These are phyloP conservation scores for Leccinellum albellum DNA, from an alignment of 768 basidiomycete species.

Conservation along the genomic window DNA sequence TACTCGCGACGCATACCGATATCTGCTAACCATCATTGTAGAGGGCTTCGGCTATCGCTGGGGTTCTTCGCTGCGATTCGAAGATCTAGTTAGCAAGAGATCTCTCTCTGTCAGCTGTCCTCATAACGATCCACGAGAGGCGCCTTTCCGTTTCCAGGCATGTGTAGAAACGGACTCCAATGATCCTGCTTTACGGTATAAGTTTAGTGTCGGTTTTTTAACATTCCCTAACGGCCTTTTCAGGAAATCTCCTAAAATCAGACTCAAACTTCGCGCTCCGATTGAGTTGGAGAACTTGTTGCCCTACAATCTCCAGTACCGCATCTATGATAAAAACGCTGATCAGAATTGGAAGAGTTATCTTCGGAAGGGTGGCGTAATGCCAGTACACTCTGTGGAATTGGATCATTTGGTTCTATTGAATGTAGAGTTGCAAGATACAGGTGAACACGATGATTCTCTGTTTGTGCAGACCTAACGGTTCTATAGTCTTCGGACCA, in stretches of 20 bases:
- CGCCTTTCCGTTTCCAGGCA: conserved; percentile 91
- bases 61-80: conserved; percentile 85
- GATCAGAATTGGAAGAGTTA: conserved; percentile 95
- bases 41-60: conserved; percentile 97
- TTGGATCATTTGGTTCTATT: conserved; percentile 84
- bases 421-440: conserved; percentile 88
- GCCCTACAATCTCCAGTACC: conserved; percentile 91
- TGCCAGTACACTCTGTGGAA: conserved; percentile 96
- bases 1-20: background rate
- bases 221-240: conserved; percentile 2
- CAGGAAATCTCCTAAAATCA: conserved; percentile 84
- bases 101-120: conserved; percentile 81
- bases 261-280: conserved; percentile 84
- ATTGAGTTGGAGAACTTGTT: conserved; percentile 93
- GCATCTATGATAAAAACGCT: conserved; percentile 95
- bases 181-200: conserved; percentile 55
- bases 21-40: conserved; percentile 28
- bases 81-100: conserved; percentile 71
- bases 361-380: conserved; percentile 86
- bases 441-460: conserved; percentile 46
- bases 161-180: conserved; percentile 75
- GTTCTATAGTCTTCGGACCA: conserved; percentile 70
- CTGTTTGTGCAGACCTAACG: background rate
- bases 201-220: conserved; percentile 17
- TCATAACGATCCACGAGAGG: conserved; percentile 74